phyloP scores from a whole-genome alignment of 345 rosid genomes.

The Anacardium occidentale region DNA sequence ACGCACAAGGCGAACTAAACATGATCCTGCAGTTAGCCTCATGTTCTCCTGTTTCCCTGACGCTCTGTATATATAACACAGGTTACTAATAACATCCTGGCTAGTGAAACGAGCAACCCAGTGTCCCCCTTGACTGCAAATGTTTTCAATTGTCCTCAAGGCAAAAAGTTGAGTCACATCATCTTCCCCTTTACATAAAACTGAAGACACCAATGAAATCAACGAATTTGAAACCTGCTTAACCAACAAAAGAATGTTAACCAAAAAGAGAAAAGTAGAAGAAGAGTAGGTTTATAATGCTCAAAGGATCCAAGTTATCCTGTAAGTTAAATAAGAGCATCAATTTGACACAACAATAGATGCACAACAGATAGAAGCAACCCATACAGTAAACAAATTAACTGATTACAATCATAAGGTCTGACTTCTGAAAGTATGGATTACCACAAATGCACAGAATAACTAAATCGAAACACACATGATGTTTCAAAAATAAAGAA shows the following conservation, averaged over 20 bases:
- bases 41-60: slow-evolving; percentile 91
- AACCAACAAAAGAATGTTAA: slow-evolving; percentile 19
- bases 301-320: slow-evolving; percentile 9
- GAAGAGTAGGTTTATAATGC: slow-evolving; percentile 4
- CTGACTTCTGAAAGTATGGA: not conserved
- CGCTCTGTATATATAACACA: slow-evolving; percentile 85
- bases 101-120: slow-evolving; percentile 91
- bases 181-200: slow-evolving; percentile 95
- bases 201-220: slow-evolving; percentile 84
- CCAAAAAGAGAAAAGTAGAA: not conserved
- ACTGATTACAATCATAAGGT: not conserved
- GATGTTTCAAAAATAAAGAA: slow-evolving; percentile 1
- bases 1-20: slow-evolving; percentile 90
- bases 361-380: not conserved
- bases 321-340: not conserved
- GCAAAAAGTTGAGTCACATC: slow-evolving; percentile 94
- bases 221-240: slow-evolving; percentile 89
- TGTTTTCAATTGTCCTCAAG: slow-evolving; percentile 87
- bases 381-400: not conserved
- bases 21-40: slow-evolving; percentile 96
- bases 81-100: slow-evolving; percentile 81
- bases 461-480: not conserved
- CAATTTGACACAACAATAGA: slow-evolving; percentile 2
- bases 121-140: slow-evolving; percentile 87
- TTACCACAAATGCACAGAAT: not conserved